Conservation (phyloP, 768 basidiomycete genomes). For the Mycena venus region DNA sequence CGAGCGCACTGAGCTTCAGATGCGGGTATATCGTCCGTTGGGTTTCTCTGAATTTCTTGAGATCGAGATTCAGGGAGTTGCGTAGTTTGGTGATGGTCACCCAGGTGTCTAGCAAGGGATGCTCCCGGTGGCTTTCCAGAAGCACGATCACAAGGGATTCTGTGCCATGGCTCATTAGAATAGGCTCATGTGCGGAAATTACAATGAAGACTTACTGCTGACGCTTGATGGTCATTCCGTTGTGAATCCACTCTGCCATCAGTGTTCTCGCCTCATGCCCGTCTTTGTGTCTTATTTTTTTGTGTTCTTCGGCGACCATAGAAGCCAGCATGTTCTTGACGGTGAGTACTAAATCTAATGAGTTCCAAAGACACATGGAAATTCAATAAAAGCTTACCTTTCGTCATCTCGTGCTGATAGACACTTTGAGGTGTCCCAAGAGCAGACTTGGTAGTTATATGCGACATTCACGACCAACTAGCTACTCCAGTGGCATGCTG, state of each 20-base stretch:
- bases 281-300: neutral
- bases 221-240: too few species aligned
- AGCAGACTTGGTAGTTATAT: neutral
- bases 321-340: neutral
- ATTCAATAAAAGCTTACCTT: neutral
- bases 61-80: neutral
- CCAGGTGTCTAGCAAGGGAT: too few species aligned
- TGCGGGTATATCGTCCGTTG: slow-evolving; percentile 15
- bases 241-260: neutral
- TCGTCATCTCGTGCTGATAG: neutral
- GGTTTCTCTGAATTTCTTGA: slow-evolving; percentile 15
- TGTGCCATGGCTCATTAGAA: too few species aligned
- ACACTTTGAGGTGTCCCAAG: too few species aligned
- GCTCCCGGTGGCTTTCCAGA: too few species aligned
- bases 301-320: neutral
- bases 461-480: neutral
- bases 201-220: neutral
- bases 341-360: too few species aligned
- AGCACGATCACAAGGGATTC: too few species aligned
- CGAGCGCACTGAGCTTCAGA: slow-evolving; percentile 21
- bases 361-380: neutral
- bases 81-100: slow-evolving; percentile 10
- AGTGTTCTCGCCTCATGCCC: neutral
- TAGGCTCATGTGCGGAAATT: neutral
- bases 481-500: neutral